phyloP scores from a whole-genome alignment of 73 alveolate species.

The Diophrys appendiculata region DNA sequence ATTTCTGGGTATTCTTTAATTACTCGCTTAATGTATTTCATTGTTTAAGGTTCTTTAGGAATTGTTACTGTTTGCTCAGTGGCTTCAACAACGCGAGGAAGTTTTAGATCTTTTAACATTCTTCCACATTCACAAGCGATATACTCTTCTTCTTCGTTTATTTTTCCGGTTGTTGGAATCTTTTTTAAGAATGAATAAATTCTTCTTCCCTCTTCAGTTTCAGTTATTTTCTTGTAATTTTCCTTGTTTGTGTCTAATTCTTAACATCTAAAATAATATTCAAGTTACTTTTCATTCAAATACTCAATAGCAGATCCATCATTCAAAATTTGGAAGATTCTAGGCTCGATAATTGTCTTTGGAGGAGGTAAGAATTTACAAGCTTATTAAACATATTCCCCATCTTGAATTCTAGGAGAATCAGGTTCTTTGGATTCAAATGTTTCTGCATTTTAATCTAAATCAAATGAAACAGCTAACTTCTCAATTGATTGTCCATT shows the following conservation, averaged over 20 bases:
- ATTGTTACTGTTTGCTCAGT: no score
- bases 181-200: no score
- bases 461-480: slow-evolving; percentile 61
- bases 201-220: no score
- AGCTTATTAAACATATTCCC: slow-evolving; percentile 78
- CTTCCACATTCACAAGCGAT: no score
- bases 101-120: no score
- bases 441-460: slow-evolving; percentile 64
- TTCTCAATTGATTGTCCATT: slow-evolving; percentile 81
- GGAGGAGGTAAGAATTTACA: slow-evolving; percentile 85
- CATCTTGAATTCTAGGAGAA: slow-evolving; percentile 78
- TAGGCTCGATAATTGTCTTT: slow-evolving; percentile 68
- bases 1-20: slow-evolving; percentile 8
- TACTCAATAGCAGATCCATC: slow-evolving; percentile 73
- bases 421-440: slow-evolving; percentile 67
- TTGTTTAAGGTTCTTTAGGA: neutral
- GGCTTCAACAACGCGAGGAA: no score
- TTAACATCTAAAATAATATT: slow-evolving; percentile 62
- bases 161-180: no score
- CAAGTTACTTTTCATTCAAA: slow-evolving; percentile 59
- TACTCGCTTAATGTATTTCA: neutral
- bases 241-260: neutral
- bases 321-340: slow-evolving; percentile 65
- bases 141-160: no score
- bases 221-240: neutral